These are phyloP conservation scores for Hymenotorrendiella dingleyae DNA, from an alignment of 2,329 filamentous ascomycete genomes.

Conservation along the genomic window DNA sequence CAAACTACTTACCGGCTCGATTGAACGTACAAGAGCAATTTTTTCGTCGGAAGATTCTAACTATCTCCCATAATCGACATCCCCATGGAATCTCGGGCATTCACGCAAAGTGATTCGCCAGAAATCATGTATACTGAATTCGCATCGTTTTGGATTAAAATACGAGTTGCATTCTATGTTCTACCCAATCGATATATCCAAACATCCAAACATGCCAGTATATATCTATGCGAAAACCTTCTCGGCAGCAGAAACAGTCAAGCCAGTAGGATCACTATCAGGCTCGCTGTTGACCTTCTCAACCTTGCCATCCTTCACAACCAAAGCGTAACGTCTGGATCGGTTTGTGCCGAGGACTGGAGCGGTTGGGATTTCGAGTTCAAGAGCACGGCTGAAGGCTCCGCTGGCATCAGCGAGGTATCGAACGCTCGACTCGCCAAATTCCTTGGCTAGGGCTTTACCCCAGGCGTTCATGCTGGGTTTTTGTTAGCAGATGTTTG, in stretches of 20 bases:
- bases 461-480: slow-evolving; percentile 84
- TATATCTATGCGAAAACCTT: slow-evolving; percentile 40
- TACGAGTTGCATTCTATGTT: background rate
- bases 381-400: slow-evolving; percentile 75
- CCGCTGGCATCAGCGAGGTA: slow-evolving; percentile 80
- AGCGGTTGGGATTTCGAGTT: slow-evolving; percentile 73
- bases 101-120: no score
- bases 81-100: no score
- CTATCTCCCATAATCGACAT: no score
- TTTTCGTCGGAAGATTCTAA: no score
- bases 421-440: slow-evolving; percentile 64
- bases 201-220: background rate
- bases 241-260: slow-evolving; percentile 41
- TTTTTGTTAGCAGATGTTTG: slow-evolving; percentile 1
- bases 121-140: no score
- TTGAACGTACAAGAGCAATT: no score
- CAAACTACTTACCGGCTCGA: no score
- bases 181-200: background rate
- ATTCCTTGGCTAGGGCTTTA: slow-evolving; percentile 56
- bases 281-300: slow-evolving; percentile 77
- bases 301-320: slow-evolving; percentile 80
- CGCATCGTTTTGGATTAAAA: no score
- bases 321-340: slow-evolving; percentile 82
- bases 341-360: slow-evolving; percentile 76
- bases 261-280: slow-evolving; percentile 82